Base-by-base conservation (phyloP, 441 rosid species). In the Syzygium syzygioides region DNA sequence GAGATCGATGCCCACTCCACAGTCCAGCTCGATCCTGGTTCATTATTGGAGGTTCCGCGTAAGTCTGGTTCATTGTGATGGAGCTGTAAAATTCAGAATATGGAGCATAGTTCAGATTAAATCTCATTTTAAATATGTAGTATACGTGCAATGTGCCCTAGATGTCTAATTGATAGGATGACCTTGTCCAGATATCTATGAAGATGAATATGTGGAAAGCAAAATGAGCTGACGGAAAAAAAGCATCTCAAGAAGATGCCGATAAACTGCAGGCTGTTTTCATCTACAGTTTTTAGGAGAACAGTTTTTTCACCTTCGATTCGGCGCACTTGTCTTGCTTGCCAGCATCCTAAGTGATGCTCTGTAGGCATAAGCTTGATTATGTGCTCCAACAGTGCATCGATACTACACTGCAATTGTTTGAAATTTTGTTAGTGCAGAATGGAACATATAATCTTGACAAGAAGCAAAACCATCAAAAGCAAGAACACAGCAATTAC, bases 341-440 rank as follows among this genome's bases (percentile, higher is more conserved):
- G 89, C 95, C 98, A 57, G 98, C 97, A 91, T 97, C 97, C 92
- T 96, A 95, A 50, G 96, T 94, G 88, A 97, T 92, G 90, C 96
- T 94, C 92, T 97, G 96, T 87, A 98, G 88, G 94, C 98, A 97
- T 95, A 91, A 97, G 98, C 93, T 95, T 96, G 96, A 98, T 94
- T 54, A 99, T 97, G 84, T 96, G 96, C 93, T 97, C 99, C 91
- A 98, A 94, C 94, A 98, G 92, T 88, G 99, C 94, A 94, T 98
- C 99, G 86, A 98, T 98, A 88, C 99, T 97, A 94, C 99, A 96
- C 99, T 98, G 98, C 59, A 87, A 88, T 90, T 87, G 87, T 91
- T 89, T 91, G 85, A 64, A 86, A 89, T 92, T 87, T 57, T 59
- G 48, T 88, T 59, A 79, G 60, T 85, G 93, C 88, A 95, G 94